A percentile compares a stretch with the other conserved stretches of the same genome.
phyloP scores from a whole-genome alignment of 371 early-diverging fungal genomes.

The Mucor indicus region DNA sequence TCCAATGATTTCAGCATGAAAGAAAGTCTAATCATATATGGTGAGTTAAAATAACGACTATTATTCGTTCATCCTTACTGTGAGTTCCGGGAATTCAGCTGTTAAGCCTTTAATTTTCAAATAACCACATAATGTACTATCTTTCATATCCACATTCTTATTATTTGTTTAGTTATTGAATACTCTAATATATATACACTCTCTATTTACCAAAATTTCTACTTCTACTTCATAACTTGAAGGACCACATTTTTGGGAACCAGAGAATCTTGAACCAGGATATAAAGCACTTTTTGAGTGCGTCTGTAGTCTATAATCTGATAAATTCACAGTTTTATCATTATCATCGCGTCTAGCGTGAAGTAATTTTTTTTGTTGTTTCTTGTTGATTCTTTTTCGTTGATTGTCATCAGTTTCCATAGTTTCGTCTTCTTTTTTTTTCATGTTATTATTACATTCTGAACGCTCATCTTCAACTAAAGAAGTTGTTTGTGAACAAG shows the following conservation, averaged over 20 bases:
- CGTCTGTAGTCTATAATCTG: constrained; percentile 14
- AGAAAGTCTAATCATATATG: constrained; percentile 54
- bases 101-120: constrained; percentile 75
- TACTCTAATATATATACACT: too few relatives aligned
- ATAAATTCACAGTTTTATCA: constrained; percentile 10
- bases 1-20: constrained; percentile 79
- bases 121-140: constrained; percentile 70
- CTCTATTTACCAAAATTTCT: constrained; percentile 56
- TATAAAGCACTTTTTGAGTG: constrained; percentile 28
- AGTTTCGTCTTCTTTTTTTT: background rate
- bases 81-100: constrained; percentile 71
- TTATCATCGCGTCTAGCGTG: constrained; percentile 15
- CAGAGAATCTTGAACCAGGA: constrained; percentile 60
- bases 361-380: constrained; percentile 1
- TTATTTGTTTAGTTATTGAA: too few relatives aligned
- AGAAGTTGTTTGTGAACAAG: too few relatives aligned
- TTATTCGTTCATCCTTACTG: constrained; percentile 16
- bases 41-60: background rate
- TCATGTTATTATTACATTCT: background rate
- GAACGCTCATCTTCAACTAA: background rate
- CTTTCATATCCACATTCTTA: constrained; percentile 69
- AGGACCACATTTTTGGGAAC: constrained; percentile 63
- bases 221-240: constrained; percentile 68
- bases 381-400: background rate
- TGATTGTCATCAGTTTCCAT: constrained; percentile 5